These are phyloP conservation scores for Syncephalis fuscata DNA, from an alignment of 371 early-diverging fungal genomes.

Conservation along the genomic window DNA sequence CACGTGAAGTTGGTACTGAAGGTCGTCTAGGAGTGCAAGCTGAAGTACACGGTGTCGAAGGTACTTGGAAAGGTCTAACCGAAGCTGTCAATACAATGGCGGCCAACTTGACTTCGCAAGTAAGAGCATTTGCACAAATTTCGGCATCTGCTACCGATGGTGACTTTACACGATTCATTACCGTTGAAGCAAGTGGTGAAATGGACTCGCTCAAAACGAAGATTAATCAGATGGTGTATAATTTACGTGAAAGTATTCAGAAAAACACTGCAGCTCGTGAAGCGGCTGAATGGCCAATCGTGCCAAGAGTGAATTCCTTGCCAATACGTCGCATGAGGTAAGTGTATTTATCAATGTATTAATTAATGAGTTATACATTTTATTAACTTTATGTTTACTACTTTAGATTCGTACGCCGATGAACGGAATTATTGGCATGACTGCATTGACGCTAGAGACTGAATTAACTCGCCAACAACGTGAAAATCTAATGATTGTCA, in stretches of 20 bases:
- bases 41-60: constrained; percentile 27
- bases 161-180: constrained; percentile 44
- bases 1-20: constrained; percentile 31
- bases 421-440: constrained; percentile 68
- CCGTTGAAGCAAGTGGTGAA: constrained; percentile 52
- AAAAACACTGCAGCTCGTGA: constrained; percentile 53
- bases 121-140: constrained; percentile 42
- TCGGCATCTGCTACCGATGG: constrained; percentile 45
- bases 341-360: constrained; percentile 1
- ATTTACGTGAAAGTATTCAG: constrained; percentile 45
- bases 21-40: constrained; percentile 28
- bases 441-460: constrained; percentile 39
- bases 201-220: constrained; percentile 62
- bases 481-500: constrained; percentile 55
- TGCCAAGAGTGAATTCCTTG: constrained; percentile 54
- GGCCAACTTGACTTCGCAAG: constrained; percentile 33
- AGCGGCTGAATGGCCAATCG: constrained; percentile 58
- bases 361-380: background rate
- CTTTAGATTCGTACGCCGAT: constrained; percentile 43
- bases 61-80: constrained; percentile 50
- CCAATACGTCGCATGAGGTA: constrained; percentile 56
- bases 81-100: constrained; percentile 40
- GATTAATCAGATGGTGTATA: constrained; percentile 54
- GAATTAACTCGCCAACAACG: constrained; percentile 55
- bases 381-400: background rate